A percentile compares a stretch with the other conserved stretches of the same genome.
Evolutionary conservation across 164 flowering plant genomes (phyloP).

Genomic region (Buxus sempervirens): DNA sequence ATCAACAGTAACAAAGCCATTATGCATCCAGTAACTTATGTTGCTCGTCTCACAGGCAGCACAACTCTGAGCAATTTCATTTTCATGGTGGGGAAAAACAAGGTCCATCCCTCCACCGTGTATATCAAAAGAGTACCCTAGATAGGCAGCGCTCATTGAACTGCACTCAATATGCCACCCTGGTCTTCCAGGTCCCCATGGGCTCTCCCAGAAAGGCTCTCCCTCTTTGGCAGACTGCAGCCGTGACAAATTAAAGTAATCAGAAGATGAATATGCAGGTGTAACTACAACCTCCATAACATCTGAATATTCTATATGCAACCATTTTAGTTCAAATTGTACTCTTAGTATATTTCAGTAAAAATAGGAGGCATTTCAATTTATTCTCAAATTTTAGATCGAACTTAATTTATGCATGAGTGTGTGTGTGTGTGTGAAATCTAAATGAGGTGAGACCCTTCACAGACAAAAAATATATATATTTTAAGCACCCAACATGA

Average conservation of each 20-base stretch:
- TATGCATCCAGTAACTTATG: slow-evolving; percentile 88
- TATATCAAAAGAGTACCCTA: slow-evolving; percentile 85
- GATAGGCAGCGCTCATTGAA: slow-evolving; percentile 97
- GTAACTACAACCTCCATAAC: background rate
- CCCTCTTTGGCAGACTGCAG: slow-evolving; percentile 89
- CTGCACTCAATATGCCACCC: slow-evolving; percentile 99
- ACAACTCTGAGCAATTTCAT: slow-evolving; percentile 98
- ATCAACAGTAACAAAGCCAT: slow-evolving; percentile 91
- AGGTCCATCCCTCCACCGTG: slow-evolving; percentile 99
- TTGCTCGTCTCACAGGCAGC: slow-evolving; percentile 75
- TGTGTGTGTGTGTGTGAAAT: no score
- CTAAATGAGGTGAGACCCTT: no score
- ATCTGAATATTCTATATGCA: no score
- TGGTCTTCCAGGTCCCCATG: slow-evolving; percentile 98
- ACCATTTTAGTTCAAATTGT: no score
- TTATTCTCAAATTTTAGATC: no score
- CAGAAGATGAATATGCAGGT: background rate
- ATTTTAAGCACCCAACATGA: no score
- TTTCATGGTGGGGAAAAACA: slow-evolving; percentile 97
- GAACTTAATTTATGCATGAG: no score
- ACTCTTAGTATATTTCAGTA: no score
- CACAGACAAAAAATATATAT: no score
- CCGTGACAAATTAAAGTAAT: background rate
- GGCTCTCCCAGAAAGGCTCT: slow-evolving; percentile 94
- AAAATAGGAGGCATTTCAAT: no score